A percentile compares a stretch with the other conserved stretches of the same genome.
Evolutionary conservation across 2,329 filamentous ascomycete genomes (phyloP).

Genomic region (Rhytidhysteron rufulum): DNA sequence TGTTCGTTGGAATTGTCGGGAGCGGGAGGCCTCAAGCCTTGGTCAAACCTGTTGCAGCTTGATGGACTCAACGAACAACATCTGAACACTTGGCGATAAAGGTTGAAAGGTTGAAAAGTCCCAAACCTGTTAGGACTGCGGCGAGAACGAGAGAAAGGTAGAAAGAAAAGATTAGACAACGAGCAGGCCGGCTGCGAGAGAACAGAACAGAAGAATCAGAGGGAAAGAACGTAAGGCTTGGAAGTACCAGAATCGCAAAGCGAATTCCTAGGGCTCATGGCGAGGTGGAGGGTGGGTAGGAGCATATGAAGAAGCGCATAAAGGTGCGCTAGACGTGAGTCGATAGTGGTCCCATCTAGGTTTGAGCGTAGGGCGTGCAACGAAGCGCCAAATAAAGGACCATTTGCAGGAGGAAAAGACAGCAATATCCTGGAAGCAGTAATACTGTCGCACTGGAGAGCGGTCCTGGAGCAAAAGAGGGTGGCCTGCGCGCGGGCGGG

Average conservation of each 20-base stretch:
- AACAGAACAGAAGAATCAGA: conserved; percentile 28
- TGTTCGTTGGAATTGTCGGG: conserved; percentile 13
- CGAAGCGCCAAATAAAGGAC: conserved; percentile 14
- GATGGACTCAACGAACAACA: conserved; percentile 28
- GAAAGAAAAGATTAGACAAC: conserved; percentile 26
- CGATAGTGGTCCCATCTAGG: conserved; percentile 30
- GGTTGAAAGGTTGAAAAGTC: conserved; percentile 19
- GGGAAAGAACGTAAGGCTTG: conserved; percentile 19
- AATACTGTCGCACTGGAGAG: conserved; percentile 9
- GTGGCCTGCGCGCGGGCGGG: too few relatives aligned
- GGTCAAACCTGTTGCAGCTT: conserved; percentile 32
- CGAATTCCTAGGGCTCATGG: conserved; percentile 32
- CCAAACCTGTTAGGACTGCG: conserved; percentile 32
- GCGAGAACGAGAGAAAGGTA: conserved; percentile 18
- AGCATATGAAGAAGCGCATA: conserved; percentile 36
- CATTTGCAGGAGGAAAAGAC: conserved; percentile 22
- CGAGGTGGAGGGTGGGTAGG: conserved; percentile 26
- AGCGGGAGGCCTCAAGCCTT: conserved; percentile 22
- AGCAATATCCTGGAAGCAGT: conserved; percentile 14
- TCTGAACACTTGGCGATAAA: conserved; percentile 26
- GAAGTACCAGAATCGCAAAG: conserved; percentile 15
- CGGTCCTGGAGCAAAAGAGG: too few relatives aligned
- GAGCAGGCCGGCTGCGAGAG: conserved; percentile 35
- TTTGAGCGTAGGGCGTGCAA: conserved; percentile 26
- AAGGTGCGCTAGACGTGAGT: conserved; percentile 33